A percentile compares a stretch with the other conserved stretches of the same genome.
phyloP scores from a whole-genome alignment of 2,329 filamentous ascomycete genomes.

The Chalaropsis ovoidea region DNA sequence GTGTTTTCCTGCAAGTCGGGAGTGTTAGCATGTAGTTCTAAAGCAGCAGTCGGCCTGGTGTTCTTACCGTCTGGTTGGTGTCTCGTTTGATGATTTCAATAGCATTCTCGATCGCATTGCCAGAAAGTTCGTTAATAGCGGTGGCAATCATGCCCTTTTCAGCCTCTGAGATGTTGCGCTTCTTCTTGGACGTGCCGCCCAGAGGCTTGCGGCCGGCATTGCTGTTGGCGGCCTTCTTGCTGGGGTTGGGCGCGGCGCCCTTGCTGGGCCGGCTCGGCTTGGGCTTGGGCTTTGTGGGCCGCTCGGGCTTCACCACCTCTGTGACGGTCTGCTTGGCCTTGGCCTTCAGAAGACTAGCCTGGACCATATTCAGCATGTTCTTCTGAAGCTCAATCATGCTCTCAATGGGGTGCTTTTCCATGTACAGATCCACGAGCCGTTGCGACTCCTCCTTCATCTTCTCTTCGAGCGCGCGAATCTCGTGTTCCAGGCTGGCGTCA shows the following conservation, averaged over 20 bases:
- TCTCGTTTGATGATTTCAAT: conserved; percentile 86
- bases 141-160: conserved; percentile 90
- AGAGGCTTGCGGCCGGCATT: conserved; percentile 33
- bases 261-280: conserved; percentile 39
- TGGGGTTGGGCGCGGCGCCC: conserved; percentile 30
- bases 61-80: conserved; percentile 60
- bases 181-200: conserved; percentile 38
- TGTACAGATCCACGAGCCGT: conserved; percentile 46
- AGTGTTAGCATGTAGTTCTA: conserved; percentile 17
- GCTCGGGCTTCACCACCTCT: conserved; percentile 43
- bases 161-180: conserved; percentile 54
- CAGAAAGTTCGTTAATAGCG: conserved; percentile 70
- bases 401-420: conserved; percentile 44
- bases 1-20: conserved; percentile 43
- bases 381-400: conserved; percentile 48
- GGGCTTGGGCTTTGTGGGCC: conserved; percentile 47
- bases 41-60: conserved; percentile 27
- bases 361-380: conserved; percentile 53
- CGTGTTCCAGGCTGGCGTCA: conserved; percentile 36
- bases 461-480: conserved; percentile 44
- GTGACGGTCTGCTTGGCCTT: conserved; percentile 49
- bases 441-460: conserved; percentile 47
- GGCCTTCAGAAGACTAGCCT: conserved; percentile 64
- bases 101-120: conserved; percentile 65
- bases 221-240: conserved; percentile 38